Conservation (phyloP, 176 grass and related monocot genomes). For the Oryza glaberrima region DNA sequence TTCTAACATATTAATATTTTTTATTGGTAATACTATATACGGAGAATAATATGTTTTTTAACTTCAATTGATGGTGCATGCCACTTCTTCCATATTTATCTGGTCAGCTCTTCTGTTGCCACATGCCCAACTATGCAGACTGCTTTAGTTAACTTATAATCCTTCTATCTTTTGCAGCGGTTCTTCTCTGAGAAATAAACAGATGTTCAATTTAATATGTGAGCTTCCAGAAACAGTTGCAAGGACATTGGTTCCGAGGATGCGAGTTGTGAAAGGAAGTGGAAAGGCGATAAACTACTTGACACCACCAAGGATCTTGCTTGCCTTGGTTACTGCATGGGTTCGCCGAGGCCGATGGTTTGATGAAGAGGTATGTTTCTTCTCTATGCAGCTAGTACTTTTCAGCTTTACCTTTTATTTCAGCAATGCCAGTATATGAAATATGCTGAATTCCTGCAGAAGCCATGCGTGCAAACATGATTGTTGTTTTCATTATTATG, state of each 20-base stretch:
- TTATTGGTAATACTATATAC: background rate
- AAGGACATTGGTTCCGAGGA: constrained; percentile 93
- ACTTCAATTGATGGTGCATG: background rate
- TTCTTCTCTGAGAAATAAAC: constrained; percentile 92
- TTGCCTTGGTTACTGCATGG: constrained; percentile 95
- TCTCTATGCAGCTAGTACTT: constrained; percentile 14
- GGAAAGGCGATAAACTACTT: constrained; percentile 97
- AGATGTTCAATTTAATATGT: constrained; percentile 98
- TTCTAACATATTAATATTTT: background rate
- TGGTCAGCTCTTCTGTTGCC: background rate
- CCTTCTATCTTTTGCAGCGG: constrained; percentile 66
- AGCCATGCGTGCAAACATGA: background rate
- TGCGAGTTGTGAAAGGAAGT: constrained; percentile 96
- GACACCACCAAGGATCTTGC: constrained; percentile 96
- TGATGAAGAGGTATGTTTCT: constrained; percentile 75
- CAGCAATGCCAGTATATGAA: background rate
- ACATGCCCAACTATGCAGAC: constrained; percentile 1
- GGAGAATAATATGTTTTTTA: background rate
- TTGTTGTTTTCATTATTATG: background rate
- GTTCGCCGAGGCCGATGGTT: constrained; percentile 97
- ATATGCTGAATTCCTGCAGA: background rate
- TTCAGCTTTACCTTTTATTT: background rate
- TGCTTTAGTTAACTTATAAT: constrained; percentile 15
- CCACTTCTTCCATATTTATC: background rate
- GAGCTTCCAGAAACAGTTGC: constrained; percentile 99